Evolutionary conservation across 768 basidiomycete species (phyloP).

Genomic region (Inosperma sp.): DNA sequence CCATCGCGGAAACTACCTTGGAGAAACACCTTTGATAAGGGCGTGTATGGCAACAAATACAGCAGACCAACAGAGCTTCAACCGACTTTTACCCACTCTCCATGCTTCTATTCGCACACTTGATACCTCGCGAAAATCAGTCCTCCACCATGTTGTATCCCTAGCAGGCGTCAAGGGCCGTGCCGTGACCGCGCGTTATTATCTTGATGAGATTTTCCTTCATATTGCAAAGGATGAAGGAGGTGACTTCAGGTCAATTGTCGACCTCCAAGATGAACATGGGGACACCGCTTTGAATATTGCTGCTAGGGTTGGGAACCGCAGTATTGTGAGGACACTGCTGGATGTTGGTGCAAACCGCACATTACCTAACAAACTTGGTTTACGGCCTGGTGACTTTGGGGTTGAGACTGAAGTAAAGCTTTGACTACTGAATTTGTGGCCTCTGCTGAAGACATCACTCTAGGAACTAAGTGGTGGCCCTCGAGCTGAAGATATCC

Average conservation of each 20-base stretch:
- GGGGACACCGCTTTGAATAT: constrained; percentile 96
- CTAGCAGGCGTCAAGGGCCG: constrained; percentile 91
- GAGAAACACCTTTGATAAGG: constrained; percentile 92
- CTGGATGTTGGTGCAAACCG: constrained; percentile 93
- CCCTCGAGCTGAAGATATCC: constrained; percentile 73
- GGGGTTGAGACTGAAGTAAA: constrained; percentile 88
- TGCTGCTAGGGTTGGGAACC: constrained; percentile 89
- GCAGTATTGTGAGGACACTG: constrained; percentile 78
- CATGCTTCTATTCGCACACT: constrained; percentile 79
- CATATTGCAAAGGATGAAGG: constrained; percentile 78
- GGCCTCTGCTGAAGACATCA: neutral
- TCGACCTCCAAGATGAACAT: constrained; percentile 91
- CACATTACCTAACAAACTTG: constrained; percentile 85
- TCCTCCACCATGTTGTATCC: constrained; percentile 88
- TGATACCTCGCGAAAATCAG: constrained; percentile 79
- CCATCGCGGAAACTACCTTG: constrained; percentile 86
- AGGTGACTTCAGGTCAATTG: constrained; percentile 71
- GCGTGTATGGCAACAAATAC: constrained; percentile 87
- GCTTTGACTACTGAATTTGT: constrained; percentile 7
- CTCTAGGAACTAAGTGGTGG: constrained; percentile 64
- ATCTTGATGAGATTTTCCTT: constrained; percentile 83
- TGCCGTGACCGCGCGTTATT: constrained; percentile 79
- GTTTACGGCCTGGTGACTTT: constrained; percentile 89
- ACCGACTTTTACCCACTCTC: constrained; percentile 56
- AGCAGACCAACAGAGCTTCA: constrained; percentile 74